Evolutionary conservation across 108 stramenopile genomes (phyloP), one percentile per base, ranked within the genome.

Genomic region (Pseudonitzschia delicatissima): DNA sequence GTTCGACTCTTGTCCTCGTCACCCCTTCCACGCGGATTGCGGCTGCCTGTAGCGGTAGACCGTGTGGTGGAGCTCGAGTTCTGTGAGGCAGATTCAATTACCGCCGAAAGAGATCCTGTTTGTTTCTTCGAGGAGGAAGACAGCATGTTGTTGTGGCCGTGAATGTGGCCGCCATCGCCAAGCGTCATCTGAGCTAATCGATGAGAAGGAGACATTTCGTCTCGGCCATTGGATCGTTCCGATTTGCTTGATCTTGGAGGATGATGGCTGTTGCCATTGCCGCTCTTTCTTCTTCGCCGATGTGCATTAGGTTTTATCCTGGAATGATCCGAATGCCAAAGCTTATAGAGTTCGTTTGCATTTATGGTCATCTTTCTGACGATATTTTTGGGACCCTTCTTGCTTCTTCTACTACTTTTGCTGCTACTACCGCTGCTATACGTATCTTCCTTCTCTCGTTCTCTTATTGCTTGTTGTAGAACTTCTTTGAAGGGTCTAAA

Each of bases 141-240:
- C 2, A 55, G 28, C 5, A 31, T 55, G 31, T 12, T 49, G 9
- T 36, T 44, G 65, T 52, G 51, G 23, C 50, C 52, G 51, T 18
- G 26, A 27, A 0, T 37, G 49, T 52, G 32, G 1, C 33, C 52
- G 1, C 65, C 23, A 18, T 57, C 64, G 48, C 35, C 64, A 32
- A 73, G 57, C 6, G 72, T 53, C 61, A 66, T 57, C 25, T 73
- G 64, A 34, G 72, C 39, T 13, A 73, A 63, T 48, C 45, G 45
- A 17, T 57, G 64, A 18, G 66, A 57, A 3, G 64, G 65, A 26
- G 72, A 73, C 26, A 73, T 21, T 17, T 73, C 49, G 37, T 65
- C 18, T 27, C 33, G 6, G 65, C 39, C 36, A n/a, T 35, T 67
- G 8, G 23, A 55, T 52, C 7, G 20, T n/a, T n/a, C n/a, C n/a